Conservation (phyloP, 495 filamentous ascomycete genomes). For the Penicillium simplicissimum region DNA sequence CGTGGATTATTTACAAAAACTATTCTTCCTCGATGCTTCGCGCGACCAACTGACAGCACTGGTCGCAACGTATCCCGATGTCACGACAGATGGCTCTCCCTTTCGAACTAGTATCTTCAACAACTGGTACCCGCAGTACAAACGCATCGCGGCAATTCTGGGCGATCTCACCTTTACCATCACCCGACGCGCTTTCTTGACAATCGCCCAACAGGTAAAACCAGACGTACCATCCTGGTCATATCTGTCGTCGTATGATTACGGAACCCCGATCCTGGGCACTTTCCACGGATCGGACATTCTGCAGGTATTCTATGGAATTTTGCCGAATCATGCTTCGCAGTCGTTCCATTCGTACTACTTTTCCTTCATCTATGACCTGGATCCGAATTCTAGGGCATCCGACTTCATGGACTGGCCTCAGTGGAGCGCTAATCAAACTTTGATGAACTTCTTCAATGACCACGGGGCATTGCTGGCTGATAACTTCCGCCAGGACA, state of each 20-base stretch:
- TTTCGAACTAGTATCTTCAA: slow-evolving; percentile 64
- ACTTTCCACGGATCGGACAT: slow-evolving; percentile 73
- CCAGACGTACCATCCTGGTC: slow-evolving; percentile 66
- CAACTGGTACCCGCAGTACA: slow-evolving; percentile 71
- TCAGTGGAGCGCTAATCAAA: slow-evolving; percentile 52
- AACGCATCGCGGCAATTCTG: slow-evolving; percentile 73
- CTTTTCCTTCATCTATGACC: slow-evolving; percentile 62
- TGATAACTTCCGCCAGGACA: slow-evolving; percentile 60
- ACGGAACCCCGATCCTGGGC: slow-evolving; percentile 67
- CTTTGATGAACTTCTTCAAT: slow-evolving; percentile 60
- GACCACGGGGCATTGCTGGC: slow-evolving; percentile 44
- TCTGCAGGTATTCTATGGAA: slow-evolving; percentile 63
- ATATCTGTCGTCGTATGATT: slow-evolving; percentile 68
- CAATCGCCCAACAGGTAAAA: slow-evolving; percentile 38
- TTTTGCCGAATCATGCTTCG: slow-evolving; percentile 62
- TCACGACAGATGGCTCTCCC: slow-evolving; percentile 56
- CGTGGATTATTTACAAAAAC: slow-evolving; percentile 54
- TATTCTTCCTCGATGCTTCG: slow-evolving; percentile 58
- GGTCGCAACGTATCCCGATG: slow-evolving; percentile 57
- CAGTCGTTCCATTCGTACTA: slow-evolving; percentile 61
- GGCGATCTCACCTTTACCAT: slow-evolving; percentile 70
- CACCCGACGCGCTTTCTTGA: slow-evolving; percentile 59
- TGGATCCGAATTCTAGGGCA: slow-evolving; percentile 59
- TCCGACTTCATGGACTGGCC: slow-evolving; percentile 57
- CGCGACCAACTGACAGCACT: slow-evolving; percentile 46